Conservation (phyloP, 2,329 filamentous ascomycete species). For the Pyrenophora seminiperda region DNA sequence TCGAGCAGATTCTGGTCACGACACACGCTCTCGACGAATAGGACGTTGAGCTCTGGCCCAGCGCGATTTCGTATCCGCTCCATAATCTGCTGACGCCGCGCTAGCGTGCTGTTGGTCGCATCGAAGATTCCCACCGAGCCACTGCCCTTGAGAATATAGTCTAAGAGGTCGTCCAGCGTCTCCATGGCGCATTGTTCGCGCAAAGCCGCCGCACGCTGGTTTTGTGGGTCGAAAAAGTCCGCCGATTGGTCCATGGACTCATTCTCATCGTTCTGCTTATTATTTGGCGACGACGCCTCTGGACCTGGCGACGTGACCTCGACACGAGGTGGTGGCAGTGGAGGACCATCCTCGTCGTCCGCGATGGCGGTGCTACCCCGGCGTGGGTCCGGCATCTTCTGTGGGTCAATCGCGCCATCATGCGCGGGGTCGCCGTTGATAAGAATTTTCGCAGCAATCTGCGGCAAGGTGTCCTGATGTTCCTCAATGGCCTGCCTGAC, state of each 20-base stretch:
- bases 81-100: conserved; percentile 81
- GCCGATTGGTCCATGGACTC: conserved; percentile 83
- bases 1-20: conserved; percentile 82
- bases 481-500: conserved; percentile 33
- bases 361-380: conserved; percentile 36
- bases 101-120: conserved; percentile 93
- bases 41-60: conserved; percentile 81
- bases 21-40: conserved; percentile 96
- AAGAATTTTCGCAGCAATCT: conserved; percentile 61
- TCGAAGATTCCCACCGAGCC: conserved; percentile 95
- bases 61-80: conserved; percentile 81
- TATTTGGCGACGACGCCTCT: conserved; percentile 26
- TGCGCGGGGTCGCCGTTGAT: conserved; percentile 60
- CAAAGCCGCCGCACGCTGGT: conserved; percentile 78
- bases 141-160: conserved; percentile 81
- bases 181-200: conserved; percentile 91
- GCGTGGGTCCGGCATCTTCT: conserved; percentile 37
- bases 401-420: conserved; percentile 41
- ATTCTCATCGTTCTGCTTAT: conserved; percentile 35
- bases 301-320: conserved; percentile 45
- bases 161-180: conserved; percentile 87
- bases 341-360: conserved; percentile 13
- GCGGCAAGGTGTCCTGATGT: conserved; percentile 36
- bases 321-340: conserved; percentile 34
- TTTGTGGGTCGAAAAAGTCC: conserved; percentile 90